Base-by-base conservation (phyloP, 805 yeast genomes). In the Candida tibetensis region DNA sequence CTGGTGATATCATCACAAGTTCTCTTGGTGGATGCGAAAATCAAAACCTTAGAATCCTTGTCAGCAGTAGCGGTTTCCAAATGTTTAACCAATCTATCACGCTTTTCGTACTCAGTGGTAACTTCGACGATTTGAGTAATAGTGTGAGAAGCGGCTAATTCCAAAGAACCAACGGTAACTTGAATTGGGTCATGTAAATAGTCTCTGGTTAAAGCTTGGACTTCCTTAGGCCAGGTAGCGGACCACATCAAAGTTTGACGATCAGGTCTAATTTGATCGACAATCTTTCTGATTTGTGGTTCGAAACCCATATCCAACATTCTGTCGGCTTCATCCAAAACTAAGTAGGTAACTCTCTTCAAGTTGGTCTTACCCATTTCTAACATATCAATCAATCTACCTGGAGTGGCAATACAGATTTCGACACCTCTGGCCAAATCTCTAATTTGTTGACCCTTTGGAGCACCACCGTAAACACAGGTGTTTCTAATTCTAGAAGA, bases 281-380 rank as follows among this genome's bases (percentile, higher is more conserved):
- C 91, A 67, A 93, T 93, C 72, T 91, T 91, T 77, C 99, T 83
- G 68, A 93, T 93, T 78, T 91, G 98, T 52, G 98, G 98, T 76
- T 93, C 99, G 67, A 93, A 93, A 66, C 99, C 99, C 99, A 93
- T 93, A 75, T 93, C 99, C 72, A 93, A 81, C 99, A 93, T 93
- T 77, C 99, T 86, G 71, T 93, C 99, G 58, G 99, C 99, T 79
- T 93, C 99, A 69, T 93, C 99, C 57, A 93, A 77, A 46, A 93
- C 98, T 64, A 93, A 77, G 71, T 93, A 93, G 37, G 98, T 93
- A 47, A 93, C 96, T 74, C 98, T 86, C 65, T 86, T 82, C 58
- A 93, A 77, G 72, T 91, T 93, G 43, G 98, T 93, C 74, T 85
- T 90, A 57, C 93, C 91, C 47, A 84, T 74, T 72, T 93, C 98